These are phyloP conservation scores for Thelonectria discophora DNA, from an alignment of 2,329 filamentous ascomycete species.

Conservation along the genomic window DNA sequence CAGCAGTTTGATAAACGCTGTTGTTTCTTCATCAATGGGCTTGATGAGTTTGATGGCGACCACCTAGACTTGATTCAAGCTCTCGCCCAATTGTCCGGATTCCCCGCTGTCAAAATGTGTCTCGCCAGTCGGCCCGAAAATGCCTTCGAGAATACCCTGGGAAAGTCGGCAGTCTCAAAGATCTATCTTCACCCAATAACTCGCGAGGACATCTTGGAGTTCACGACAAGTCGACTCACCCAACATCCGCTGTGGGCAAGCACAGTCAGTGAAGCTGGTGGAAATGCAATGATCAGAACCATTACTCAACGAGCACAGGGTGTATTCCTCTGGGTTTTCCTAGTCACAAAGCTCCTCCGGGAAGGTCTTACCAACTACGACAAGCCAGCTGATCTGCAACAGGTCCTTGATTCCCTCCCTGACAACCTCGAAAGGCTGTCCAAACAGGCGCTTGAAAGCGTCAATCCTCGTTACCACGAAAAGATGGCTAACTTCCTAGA, in stretches of 20 bases:
- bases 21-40: neutral
- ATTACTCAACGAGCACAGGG: constrained; percentile 26
- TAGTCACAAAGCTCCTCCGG: constrained; percentile 21
- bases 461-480: constrained; percentile 15
- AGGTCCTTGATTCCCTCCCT: constrained; percentile 15
- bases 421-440: constrained; percentile 23
- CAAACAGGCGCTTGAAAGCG: constrained; percentile 11
- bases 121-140: neutral
- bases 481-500: constrained; percentile 13
- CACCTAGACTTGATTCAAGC: constrained; percentile 16
- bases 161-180: neutral
- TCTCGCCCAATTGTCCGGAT: constrained; percentile 12
- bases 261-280: neutral
- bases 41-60: constrained; percentile 31
- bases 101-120: constrained; percentile 26
- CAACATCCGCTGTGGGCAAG: constrained; percentile 16
- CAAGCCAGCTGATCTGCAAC: constrained; percentile 7
- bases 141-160: constrained; percentile 20
- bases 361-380: constrained; percentile 11
- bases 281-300: neutral
- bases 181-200: constrained; percentile 30
- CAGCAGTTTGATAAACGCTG: neutral
- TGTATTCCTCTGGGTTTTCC: constrained; percentile 36
- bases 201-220: constrained; percentile 23
- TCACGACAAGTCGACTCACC: neutral